Evolutionary conservation across 108 stramenopile species (phyloP).

Genomic region (Discostella stelligeroides): DNA sequence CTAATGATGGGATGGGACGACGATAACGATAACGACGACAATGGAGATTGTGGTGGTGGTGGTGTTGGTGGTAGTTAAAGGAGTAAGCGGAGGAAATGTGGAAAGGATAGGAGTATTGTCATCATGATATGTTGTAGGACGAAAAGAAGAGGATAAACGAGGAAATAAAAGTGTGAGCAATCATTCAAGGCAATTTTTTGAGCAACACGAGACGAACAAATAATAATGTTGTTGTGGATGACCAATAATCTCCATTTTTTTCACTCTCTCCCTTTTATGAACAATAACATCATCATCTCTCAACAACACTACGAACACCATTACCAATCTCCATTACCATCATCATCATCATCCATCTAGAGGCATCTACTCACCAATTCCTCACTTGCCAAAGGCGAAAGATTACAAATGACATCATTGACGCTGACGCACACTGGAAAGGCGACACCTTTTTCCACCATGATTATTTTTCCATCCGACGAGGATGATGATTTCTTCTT

Average conservation of each 20-base stretch:
- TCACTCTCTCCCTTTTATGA: too few relatives aligned
- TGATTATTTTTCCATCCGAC: slow-evolving; percentile 77
- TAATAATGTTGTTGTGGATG: too few relatives aligned
- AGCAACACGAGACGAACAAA: too few relatives aligned
- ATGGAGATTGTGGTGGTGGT: slow-evolving; percentile 69
- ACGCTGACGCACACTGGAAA: slow-evolving; percentile 99
- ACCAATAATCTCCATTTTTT: too few relatives aligned
- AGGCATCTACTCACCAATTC: slow-evolving; percentile 74
- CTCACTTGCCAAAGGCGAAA: slow-evolving; percentile 93
- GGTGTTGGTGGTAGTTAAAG: slow-evolving; percentile 40
- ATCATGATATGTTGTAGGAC: too few relatives aligned
- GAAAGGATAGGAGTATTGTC: slow-evolving; percentile 7
- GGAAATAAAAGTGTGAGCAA: too few relatives aligned
- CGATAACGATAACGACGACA: slow-evolving; percentile 21
- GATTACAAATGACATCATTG: slow-evolving; percentile 98
- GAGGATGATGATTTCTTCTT: slow-evolving; percentile 44
- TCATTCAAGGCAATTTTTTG: too few relatives aligned
- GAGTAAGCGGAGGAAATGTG: slow-evolving; percentile 9
- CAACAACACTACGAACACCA: too few relatives aligned
- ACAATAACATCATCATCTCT: too few relatives aligned
- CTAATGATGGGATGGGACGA: slow-evolving; percentile 58
- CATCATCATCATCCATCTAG: too few relatives aligned
- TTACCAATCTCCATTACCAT: too few relatives aligned
- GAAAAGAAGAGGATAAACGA: too few relatives aligned
- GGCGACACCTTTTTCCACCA: slow-evolving; percentile 94